phyloP scores from a whole-genome alignment of 2,329 filamentous ascomycete genomes.

The Xylaria sp. region DNA sequence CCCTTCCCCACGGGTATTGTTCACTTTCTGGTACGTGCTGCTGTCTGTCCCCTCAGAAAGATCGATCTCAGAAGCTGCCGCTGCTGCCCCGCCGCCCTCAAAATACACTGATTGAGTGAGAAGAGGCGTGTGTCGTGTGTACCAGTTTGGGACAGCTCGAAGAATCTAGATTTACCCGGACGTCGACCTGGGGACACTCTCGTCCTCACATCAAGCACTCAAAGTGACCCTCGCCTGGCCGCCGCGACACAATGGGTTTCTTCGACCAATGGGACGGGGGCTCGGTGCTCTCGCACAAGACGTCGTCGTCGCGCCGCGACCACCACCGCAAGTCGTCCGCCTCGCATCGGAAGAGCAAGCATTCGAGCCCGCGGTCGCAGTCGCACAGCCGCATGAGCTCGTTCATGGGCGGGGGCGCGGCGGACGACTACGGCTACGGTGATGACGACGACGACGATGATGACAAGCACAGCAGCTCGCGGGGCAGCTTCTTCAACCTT shows the following conservation, averaged over 20 bases:
- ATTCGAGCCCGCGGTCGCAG: conserved; percentile 27
- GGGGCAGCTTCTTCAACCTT: conserved; percentile 36
- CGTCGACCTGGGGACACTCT: too few relatives aligned
- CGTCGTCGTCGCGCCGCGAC: conserved; percentile 15
- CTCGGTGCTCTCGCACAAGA: conserved; percentile 36
- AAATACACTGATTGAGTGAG: background rate
- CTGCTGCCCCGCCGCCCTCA: background rate
- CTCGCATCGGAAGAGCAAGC: conserved; percentile 30
- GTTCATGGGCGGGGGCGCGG: conserved; percentile 24
- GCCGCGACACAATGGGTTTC: conserved; percentile 32
- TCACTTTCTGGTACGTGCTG: background rate
- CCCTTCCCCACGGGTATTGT: background rate
- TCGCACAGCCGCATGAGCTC: conserved; percentile 23
- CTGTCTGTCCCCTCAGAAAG: background rate
- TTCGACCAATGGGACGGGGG: conserved; percentile 39
- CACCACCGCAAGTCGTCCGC: conserved; percentile 29
- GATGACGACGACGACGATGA: conserved; percentile 22
- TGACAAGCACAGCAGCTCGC: conserved; percentile 30
- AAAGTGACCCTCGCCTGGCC: too few relatives aligned
- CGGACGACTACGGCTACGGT: too few relatives aligned
- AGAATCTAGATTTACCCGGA: conserved; percentile 3
- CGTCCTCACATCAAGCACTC: background rate
- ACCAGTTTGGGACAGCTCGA: background rate
- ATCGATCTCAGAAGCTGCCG: background rate
- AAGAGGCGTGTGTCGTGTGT: background rate